These are phyloP conservation scores for Musa schizocarpa DNA, from an alignment of 176 grass and related monocot genomes.

Conservation along the genomic window DNA sequence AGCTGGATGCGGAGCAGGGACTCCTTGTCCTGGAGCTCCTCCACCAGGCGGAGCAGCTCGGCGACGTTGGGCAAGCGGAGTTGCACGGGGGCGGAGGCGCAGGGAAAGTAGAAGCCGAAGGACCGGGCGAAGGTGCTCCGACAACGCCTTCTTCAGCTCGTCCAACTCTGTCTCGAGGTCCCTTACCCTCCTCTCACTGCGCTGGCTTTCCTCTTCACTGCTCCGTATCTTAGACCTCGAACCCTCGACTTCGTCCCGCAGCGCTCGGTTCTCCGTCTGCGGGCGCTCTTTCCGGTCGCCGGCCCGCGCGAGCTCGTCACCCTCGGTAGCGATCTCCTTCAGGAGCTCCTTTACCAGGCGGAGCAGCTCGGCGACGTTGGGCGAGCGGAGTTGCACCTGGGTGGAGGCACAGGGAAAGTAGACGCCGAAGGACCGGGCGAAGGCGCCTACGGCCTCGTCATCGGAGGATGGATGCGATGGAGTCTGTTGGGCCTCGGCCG, in stretches of 20 bases:
- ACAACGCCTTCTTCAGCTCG: constrained; percentile 32
- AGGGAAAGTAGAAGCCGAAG: constrained; percentile 75
- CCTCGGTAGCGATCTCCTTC: too few relatives aligned
- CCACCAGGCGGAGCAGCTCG: constrained; percentile 62
- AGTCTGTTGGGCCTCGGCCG: not conserved
- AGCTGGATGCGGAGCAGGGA: constrained; percentile 70
- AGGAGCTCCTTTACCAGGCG: too few relatives aligned
- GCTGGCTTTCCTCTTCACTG: not conserved
- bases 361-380: too few relatives aligned
- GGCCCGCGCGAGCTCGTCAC: constrained; percentile 34
- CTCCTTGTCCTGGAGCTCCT: constrained; percentile 86
- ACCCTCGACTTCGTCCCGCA: constrained; percentile 51
- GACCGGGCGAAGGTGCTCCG: constrained; percentile 21
- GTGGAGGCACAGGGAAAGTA: too few relatives aligned
- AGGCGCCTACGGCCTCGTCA: constrained; percentile 29
- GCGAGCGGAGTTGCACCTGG: too few relatives aligned
- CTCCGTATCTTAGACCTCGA: constrained; percentile 31
- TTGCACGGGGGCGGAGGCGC: constrained; percentile 59
- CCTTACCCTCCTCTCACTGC: constrained; percentile 42
- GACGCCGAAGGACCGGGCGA: constrained; percentile 22
- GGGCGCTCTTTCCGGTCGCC: constrained; percentile 34
- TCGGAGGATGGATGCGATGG: constrained; percentile 8
- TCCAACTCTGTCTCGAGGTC: constrained; percentile 59
- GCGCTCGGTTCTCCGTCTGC: constrained; percentile 52
- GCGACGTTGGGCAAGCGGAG: constrained; percentile 54